Evolutionary conservation across 768 basidiomycete genomes (phyloP), one percentile per base, ranked within the genome.

Genomic region (Russula brevipes): DNA sequence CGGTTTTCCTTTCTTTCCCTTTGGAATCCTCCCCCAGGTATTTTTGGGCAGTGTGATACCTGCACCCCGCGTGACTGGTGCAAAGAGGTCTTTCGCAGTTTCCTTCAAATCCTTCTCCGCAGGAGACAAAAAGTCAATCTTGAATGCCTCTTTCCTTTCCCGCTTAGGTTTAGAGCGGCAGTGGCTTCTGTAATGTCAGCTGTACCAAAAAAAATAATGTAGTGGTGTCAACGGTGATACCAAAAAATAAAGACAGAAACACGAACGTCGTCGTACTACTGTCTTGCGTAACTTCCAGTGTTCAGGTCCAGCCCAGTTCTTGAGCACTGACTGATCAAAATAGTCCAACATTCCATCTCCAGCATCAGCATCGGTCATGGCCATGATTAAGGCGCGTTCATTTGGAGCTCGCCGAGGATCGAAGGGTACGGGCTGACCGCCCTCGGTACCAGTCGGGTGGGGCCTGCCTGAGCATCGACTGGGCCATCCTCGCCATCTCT

Each of bases 281-380:
- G 86, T 81, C 71, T 86, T 89, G 65, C 89, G 79, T 70, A 98
- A 74, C 73, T 96, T 98, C 96, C 97, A 99, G 72, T 99, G 97
- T 74, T 98, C 93, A 8, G 95, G 95, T 0, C 97, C 97, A 4
- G 97, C 97, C 97, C 97, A 99, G 69, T 96, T 96, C 80, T 91
- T 96, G 69, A 87, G 79, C 70, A 90, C 81, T 65, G 79, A 85
- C 69, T 86, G 82, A 73, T 98, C 95, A 71, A 98, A 97, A 73
- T 96, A 97, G 69, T 95, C 94, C 71, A 88, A 78, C 74, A 88
- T 82, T 5, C 80, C 82, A 1, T 78, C 81, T 60, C 89, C 84
- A 60, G 80, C 82, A 2, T 81, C 85, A 4, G 77, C 82, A 54
- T 85, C 84, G 3, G 84, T 85, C 86, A 97, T 90, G 0, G 91